These are phyloP conservation scores for Chlorencoelia australis DNA, from an alignment of 2,329 filamentous ascomycete species.

Conservation along the genomic window DNA sequence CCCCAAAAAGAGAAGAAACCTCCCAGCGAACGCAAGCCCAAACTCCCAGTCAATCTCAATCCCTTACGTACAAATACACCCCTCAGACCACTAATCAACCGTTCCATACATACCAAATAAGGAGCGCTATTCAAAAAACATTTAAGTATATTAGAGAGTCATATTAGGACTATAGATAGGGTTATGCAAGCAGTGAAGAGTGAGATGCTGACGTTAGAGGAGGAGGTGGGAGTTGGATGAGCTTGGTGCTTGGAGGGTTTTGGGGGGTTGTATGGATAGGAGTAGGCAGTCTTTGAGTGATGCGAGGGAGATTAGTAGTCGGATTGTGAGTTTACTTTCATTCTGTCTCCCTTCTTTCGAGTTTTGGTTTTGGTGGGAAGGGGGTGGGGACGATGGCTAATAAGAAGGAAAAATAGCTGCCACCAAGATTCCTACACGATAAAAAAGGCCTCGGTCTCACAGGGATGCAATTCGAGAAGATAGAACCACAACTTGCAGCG, in stretches of 20 bases:
- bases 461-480: slow-evolving; percentile 12
- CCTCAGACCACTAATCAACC: slow-evolving; percentile 10
- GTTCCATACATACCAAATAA: slow-evolving; percentile 29
- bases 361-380: background rate
- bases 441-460: slow-evolving; percentile 16
- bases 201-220: slow-evolving; percentile 12
- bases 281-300: slow-evolving; percentile 12
- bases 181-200: slow-evolving; percentile 14
- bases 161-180: slow-evolving; percentile 16
- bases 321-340: slow-evolving; percentile 15
- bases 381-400: background rate
- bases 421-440: slow-evolving; percentile 10
- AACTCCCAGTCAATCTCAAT: slow-evolving; percentile 4
- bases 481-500: slow-evolving; percentile 12
- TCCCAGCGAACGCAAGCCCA: slow-evolving; percentile 1
- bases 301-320: slow-evolving; percentile 13
- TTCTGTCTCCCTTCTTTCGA: background rate
- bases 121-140: slow-evolving; percentile 21
- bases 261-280: slow-evolving; percentile 20
- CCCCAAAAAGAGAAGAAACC: background rate
- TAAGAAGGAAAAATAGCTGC: slow-evolving; percentile 11
- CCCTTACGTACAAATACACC: slow-evolving; percentile 7
- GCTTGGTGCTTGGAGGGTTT: slow-evolving; percentile 18
- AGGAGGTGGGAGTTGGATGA: slow-evolving; percentile 18
- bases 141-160: slow-evolving; percentile 19